A percentile compares a stretch with the other conserved stretches of the same genome.
Evolutionary conservation across 306 rosid species (phyloP).

Genomic region (cucumber (Cucumis sativus)): Cucumber_9930_V3 NC_026661.2:19780501-19781000

Average conservation of each 20-base stretch:
- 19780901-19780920: conserved; percentile 31
- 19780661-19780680: neutral
- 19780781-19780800: neutral
- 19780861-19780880: conserved; percentile 25
- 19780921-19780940: conserved; percentile 15
- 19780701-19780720: too few species aligned
- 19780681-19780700: neutral
- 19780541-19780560: too few species aligned
- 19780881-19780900: conserved; percentile 25
- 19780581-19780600: too few species aligned
- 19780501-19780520: too few species aligned
- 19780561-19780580: too few species aligned
- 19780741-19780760: neutral
- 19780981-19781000: conserved; percentile 42
- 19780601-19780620: too few species aligned
- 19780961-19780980: conserved; percentile 34
- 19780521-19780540: too few species aligned
- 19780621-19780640: neutral
- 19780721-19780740: neutral
- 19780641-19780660: neutral
- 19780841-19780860: conserved; percentile 25
- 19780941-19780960: conserved; percentile 31
- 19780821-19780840: neutral
- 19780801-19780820: neutral
- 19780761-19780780: neutral